Base-by-base conservation (phyloP, 2,329 filamentous ascomycete genomes). In the Chrysosporium keratinophilum region DNA sequence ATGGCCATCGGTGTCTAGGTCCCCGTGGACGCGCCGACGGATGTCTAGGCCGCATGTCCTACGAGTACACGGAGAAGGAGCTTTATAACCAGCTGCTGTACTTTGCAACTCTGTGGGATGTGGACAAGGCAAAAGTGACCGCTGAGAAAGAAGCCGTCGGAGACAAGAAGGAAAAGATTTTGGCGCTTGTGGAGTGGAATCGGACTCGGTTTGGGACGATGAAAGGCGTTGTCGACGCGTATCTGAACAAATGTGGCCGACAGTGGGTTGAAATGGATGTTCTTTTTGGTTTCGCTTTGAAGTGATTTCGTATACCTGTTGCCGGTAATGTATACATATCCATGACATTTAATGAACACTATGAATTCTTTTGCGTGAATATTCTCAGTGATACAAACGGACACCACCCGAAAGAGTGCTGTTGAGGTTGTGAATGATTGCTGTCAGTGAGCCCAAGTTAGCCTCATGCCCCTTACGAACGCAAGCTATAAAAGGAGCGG, bases 51-150 rank as follows among this genome's bases (percentile, higher is more conserved):
- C 81, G 81, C 48, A 97, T 98, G 90, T 75, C 80, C 19, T 96
- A 90, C 67, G 89, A 94, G 71, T 85, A 87, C 64, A 78, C 80
- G 0, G 93, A 97, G 73, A 91, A 93, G 71, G 84, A 85, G 63
- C 78, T 97, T 56, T 97, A 96, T 73, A 97, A 95, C 69, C 93
- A 98, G 71, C 76, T 98, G 40, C 73, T 97, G 52, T 98, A 95
- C 73, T 86, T 90, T 67, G 80, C 85, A 31, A 79, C 79, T 47
- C 71, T 97, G 53, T 98, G 89, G 76, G 90, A 98, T 69, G 85
- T 94, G 2, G 90, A 97, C 58, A 88, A 87, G 71, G 85, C 85
- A 12, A 80, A 81, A 59, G 64, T 63, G 44, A 74, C 70, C n/a
- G 72, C 72, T 6, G 74, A 73, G 20, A 79, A 75, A 46, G 72